Conservation (phyloP, 2,329 filamentous ascomycete genomes). For the Aureobasidium sp. region DNA sequence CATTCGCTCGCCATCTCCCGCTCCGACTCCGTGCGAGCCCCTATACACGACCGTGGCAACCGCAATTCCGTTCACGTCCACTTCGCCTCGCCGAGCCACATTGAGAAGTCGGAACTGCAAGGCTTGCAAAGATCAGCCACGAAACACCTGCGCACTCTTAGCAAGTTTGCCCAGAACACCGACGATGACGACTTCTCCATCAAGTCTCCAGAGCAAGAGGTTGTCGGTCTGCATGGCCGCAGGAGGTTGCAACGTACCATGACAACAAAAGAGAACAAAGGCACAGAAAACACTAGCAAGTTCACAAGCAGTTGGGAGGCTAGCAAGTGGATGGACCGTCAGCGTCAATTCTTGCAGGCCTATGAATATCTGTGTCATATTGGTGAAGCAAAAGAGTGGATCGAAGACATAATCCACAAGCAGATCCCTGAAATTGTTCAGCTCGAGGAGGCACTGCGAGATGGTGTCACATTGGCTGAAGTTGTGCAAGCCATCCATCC, state of each 20-base stretch:
- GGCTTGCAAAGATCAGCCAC: conserved; percentile 83
- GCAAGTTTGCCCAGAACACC: conserved; percentile 69
- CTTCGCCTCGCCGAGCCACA: conserved; percentile 27
- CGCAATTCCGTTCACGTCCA: conserved; percentile 24
- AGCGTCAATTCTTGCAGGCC: conserved; percentile 89
- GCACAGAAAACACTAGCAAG: conserved; percentile 26
- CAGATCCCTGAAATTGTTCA: conserved; percentile 87
- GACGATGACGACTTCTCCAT: conserved; percentile 76
- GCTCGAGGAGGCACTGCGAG: conserved; percentile 82
- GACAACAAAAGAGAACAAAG: conserved; percentile 47
- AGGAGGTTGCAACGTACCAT: conserved; percentile 69
- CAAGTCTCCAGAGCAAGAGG: conserved; percentile 70
- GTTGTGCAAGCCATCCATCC: conserved; percentile 85
- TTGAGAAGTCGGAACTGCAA: conserved; percentile 61
- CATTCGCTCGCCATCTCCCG: conserved; percentile 28
- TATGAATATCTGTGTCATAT: conserved; percentile 99
- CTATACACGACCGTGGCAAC: conserved; percentile 25
- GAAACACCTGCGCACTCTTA: conserved; percentile 78
- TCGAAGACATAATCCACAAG: conserved; percentile 81
- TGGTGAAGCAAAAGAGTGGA: conserved; percentile 98
- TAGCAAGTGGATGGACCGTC: conserved; percentile 98
- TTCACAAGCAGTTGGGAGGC: conserved; percentile 56
- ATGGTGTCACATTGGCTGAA: conserved; percentile 91
- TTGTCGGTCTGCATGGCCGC: conserved; percentile 78
- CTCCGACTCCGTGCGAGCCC: conserved; percentile 32